Conservation (phyloP, 768 basidiomycete genomes). For the Phanerodontia chrysosporium region DNA sequence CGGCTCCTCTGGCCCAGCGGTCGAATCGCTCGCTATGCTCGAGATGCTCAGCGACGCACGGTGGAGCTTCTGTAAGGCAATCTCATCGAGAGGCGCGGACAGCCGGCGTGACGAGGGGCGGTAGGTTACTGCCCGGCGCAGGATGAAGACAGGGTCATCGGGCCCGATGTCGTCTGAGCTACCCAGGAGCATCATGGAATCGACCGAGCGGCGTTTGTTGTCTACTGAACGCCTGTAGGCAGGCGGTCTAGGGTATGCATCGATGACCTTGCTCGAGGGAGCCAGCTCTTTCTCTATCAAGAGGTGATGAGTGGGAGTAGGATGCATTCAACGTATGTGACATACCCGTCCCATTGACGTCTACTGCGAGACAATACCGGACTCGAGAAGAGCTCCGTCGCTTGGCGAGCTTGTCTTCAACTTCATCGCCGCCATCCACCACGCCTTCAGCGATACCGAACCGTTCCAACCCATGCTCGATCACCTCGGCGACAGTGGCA, state of each 20-base stretch:
- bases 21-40: slow-evolving; percentile 49
- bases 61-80: slow-evolving; percentile 69
- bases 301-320: neutral
- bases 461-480: slow-evolving; percentile 85
- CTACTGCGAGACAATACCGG: slow-evolving; percentile 73
- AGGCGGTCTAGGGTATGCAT: slow-evolving; percentile 77
- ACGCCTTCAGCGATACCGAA: slow-evolving; percentile 98
- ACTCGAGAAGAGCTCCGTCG: slow-evolving; percentile 75
- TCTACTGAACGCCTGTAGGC: slow-evolving; percentile 56
- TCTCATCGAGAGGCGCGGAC: slow-evolving; percentile 79
- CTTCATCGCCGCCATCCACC: slow-evolving; percentile 96
- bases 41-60: slow-evolving; percentile 60
- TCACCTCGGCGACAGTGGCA: slow-evolving; percentile 93
- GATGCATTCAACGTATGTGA: slow-evolving; percentile 5
- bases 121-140: slow-evolving; percentile 78
- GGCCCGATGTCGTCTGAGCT: slow-evolving; percentile 67
- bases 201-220: slow-evolving; percentile 81
- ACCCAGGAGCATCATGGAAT: slow-evolving; percentile 72
- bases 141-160: slow-evolving; percentile 86
- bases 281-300: slow-evolving; percentile 68
- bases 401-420: slow-evolving; percentile 89
- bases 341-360: slow-evolving; percentile 61
- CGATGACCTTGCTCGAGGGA: slow-evolving; percentile 80
- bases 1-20: slow-evolving; percentile 28
- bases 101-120: slow-evolving; percentile 68